Base-by-base conservation (phyloP, 2,329 filamentous ascomycete species). In the Xylariomycetidae sp. region DNA sequence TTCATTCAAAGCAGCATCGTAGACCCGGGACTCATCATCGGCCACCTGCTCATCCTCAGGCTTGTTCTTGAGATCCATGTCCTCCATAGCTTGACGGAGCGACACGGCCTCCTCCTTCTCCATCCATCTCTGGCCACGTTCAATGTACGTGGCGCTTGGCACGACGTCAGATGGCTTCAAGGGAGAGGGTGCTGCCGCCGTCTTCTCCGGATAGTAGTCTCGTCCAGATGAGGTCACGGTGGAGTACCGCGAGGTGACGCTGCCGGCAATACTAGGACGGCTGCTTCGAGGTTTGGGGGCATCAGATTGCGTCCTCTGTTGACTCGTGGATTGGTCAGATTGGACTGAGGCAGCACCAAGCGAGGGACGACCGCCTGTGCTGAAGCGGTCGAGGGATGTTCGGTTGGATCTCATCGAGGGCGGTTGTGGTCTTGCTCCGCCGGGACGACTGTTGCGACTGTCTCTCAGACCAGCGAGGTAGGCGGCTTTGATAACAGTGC, bases 81-180 rank as follows among this genome's bases (percentile, higher is more conserved):
- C 80, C 45, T 87, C 77, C 69, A 89, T 77, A 9, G 85, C 84
- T 40, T 79, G 72, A 13, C 82, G 74, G 38, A 89, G 60, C 14
- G 82, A 82, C 22, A 72, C 71, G 4, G 77, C 81, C 58, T 89
- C 85, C 52, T 88, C 82, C 56, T 84, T 85, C 57, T 89, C 85
- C 75, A 86, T 85, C 81, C 83, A 87, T 48, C 84, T 68, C 52
- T 80, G 76, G 13, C 82, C 82, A 36, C 79, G 74, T 57, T 88
- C 85, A 36, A 85, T 80, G 56, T 88, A 88, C 6, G 74, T 77
- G 27, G 77, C 68, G 39, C 72, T 84, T 6, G 79, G 75, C 12
- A 82, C 77, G 30, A 82, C 70, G 31, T 79, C 70, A 3, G 71
- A 74, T 2, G 77, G 73, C 42, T 67, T 78, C 36, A 78, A 51